Conservation (phyloP, 2,329 filamentous ascomycete genomes). For the Cordyceps javanica region DNA sequence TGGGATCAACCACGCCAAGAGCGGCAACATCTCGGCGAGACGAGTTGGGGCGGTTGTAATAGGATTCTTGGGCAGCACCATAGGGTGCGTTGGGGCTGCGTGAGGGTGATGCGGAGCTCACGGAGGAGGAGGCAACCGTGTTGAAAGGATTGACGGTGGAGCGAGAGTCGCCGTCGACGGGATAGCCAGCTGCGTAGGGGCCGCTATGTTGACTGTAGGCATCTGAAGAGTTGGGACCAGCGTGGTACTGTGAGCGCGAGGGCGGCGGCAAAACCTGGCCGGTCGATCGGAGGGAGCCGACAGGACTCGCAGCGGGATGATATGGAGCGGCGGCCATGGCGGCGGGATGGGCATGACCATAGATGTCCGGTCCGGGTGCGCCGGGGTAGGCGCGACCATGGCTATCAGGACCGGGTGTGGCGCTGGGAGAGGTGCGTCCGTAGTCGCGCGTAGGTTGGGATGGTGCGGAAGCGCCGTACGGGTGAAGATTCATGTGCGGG, state of each 20-base stretch:
- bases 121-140: conserved; percentile 24
- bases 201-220: conserved; percentile 11
- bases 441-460: conserved; percentile 20
- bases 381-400: conserved; percentile 47
- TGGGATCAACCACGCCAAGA: conserved; percentile 63
- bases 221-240: neutral
- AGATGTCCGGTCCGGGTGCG: conserved; percentile 63
- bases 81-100: conserved; percentile 45
- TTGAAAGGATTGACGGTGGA: conserved; percentile 36
- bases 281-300: conserved; percentile 50
- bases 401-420: conserved; percentile 62
- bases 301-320: conserved; percentile 52
- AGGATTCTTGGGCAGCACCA: conserved; percentile 57
- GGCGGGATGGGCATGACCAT: conserved; percentile 49
- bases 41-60: conserved; percentile 49
- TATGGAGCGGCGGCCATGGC: conserved; percentile 66
- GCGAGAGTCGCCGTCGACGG: conserved; percentile 34
- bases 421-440: conserved; percentile 25
- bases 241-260: conserved; percentile 25
- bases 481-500: conserved; percentile 19
- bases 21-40: conserved; percentile 39
- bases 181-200: conserved; percentile 17
- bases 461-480: conserved; percentile 14
- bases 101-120: conserved; percentile 35
- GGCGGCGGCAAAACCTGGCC: conserved; percentile 33